Evolutionary conservation across 495 filamentous ascomycete species (phyloP).

Genomic region (Arthonia radiata): DNA sequence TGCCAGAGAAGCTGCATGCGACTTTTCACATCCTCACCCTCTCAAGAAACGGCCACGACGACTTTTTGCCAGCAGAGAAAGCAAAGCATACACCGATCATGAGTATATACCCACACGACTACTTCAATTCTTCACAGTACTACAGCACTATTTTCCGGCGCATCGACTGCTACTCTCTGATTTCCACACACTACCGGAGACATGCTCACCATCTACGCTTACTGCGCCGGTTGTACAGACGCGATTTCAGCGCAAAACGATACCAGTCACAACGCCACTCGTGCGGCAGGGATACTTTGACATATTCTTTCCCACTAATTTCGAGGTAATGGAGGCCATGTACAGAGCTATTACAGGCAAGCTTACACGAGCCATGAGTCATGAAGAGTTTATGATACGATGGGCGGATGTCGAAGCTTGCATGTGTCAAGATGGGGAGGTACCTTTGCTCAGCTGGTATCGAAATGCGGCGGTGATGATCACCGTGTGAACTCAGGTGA

Average conservation of each 20-base stretch:
- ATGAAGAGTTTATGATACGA: constrained; percentile 69
- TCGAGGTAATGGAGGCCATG: constrained; percentile 61
- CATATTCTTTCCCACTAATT: constrained; percentile 94
- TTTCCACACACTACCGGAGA: constrained; percentile 66
- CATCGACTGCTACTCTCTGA: constrained; percentile 79
- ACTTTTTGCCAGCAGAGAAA: too few species aligned
- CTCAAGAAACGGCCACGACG: constrained; percentile 30
- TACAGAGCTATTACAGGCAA: constrained; percentile 84
- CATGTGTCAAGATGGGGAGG: constrained; percentile 70
- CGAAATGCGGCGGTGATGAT: constrained; percentile 77
- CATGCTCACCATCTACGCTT: constrained; percentile 50
- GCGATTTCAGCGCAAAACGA: constrained; percentile 55
- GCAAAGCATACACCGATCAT: constrained; percentile 45
- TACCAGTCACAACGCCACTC: constrained; percentile 77
- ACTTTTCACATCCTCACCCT: constrained; percentile 29
- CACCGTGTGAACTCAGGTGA: constrained; percentile 45
- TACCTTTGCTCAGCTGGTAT: constrained; percentile 81
- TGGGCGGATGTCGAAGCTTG: constrained; percentile 87
- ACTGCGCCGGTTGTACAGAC: constrained; percentile 95
- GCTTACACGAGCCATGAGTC: constrained; percentile 55
- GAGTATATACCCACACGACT: constrained; percentile 88
- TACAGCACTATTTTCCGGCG: constrained; percentile 62
- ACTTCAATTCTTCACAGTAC: constrained; percentile 88
- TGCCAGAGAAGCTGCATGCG: constrained; percentile 44
- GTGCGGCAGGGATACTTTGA: constrained; percentile 97